These are phyloP conservation scores for Talaromyces atroroseus DNA, from an alignment of 2,329 filamentous ascomycete genomes.

Conservation along the genomic window DNA sequence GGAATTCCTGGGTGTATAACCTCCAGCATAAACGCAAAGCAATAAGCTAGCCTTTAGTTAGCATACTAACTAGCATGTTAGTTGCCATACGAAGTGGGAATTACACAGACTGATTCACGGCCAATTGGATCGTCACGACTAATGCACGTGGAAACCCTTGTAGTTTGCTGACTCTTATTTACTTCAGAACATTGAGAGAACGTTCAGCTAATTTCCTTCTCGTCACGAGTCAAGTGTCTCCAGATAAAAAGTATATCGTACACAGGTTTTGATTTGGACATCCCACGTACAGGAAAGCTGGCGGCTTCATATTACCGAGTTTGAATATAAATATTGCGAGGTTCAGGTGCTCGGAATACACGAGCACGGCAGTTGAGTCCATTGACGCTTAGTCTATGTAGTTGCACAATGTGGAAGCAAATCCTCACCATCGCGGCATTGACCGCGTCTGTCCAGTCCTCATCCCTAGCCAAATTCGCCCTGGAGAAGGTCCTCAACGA, in stretches of 20 bases:
- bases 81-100: no score
- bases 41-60: background rate
- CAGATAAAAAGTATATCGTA: background rate
- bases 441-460: background rate
- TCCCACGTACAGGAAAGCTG: background rate
- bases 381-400: no score
- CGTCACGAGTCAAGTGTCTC: background rate
- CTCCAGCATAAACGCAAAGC: background rate
- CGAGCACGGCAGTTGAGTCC: background rate
- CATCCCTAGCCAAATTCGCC: constrained; percentile 27
- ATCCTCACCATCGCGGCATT: background rate
- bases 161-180: no score
- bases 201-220: background rate
- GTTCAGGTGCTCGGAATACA: background rate
- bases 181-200: no score
- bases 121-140: constrained; percentile 2
- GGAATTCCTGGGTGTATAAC: background rate
- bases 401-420: background rate
- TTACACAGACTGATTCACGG: background rate
- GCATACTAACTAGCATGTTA: background rate
- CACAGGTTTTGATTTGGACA: background rate
- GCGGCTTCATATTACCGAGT: no score
- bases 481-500: constrained; percentile 40
- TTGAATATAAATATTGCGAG: no score
- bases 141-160: constrained; percentile 5